Conservation (phyloP, 805 yeast species). For the Pichia heedii region DNA sequence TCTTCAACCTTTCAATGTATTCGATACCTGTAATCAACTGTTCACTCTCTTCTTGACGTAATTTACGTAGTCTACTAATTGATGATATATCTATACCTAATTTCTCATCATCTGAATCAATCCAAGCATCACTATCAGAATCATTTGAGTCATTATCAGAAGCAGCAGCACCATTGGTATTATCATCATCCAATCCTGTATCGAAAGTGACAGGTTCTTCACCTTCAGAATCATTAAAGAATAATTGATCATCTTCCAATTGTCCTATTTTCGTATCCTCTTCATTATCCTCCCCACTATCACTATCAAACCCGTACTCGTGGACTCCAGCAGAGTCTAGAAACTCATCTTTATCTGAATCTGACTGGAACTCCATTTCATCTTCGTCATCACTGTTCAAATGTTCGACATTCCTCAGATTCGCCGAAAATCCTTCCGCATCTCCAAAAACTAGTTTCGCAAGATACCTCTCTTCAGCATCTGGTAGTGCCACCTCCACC, state of each 20-base stretch:
- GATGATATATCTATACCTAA: constrained; percentile 49
- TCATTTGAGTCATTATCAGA: constrained; percentile 7
- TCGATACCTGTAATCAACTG: constrained; percentile 27
- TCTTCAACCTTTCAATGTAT: constrained; percentile 31
- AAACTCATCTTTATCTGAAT: constrained; percentile 26
- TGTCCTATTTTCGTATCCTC: constrained; percentile 27
- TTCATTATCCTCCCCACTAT: constrained; percentile 25
- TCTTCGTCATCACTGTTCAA: constrained; percentile 40
- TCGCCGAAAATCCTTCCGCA: constrained; percentile 57
- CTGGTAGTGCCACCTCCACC: constrained; percentile 53
- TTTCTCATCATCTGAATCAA: constrained; percentile 84
- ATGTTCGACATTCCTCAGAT: constrained; percentile 53
- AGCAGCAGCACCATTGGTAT: constrained; percentile 27
- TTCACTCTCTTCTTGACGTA: constrained; percentile 46
- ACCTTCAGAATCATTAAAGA: constrained; percentile 42
- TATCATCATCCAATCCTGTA: constrained; percentile 23
- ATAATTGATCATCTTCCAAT: constrained; percentile 41
- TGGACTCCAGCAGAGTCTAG: constrained; percentile 36
- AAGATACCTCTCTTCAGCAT: constrained; percentile 69
- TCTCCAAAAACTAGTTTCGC: constrained; percentile 91
- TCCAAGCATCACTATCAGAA: constrained; percentile 51
- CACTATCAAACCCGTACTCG: constrained; percentile 30
- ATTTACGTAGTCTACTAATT: constrained; percentile 57
- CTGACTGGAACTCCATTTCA: constrained; percentile 14
- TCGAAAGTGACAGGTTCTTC: not conserved